Evolutionary conservation across 768 basidiomycete species (phyloP).

Genomic region (Calocybe indica): DNA sequence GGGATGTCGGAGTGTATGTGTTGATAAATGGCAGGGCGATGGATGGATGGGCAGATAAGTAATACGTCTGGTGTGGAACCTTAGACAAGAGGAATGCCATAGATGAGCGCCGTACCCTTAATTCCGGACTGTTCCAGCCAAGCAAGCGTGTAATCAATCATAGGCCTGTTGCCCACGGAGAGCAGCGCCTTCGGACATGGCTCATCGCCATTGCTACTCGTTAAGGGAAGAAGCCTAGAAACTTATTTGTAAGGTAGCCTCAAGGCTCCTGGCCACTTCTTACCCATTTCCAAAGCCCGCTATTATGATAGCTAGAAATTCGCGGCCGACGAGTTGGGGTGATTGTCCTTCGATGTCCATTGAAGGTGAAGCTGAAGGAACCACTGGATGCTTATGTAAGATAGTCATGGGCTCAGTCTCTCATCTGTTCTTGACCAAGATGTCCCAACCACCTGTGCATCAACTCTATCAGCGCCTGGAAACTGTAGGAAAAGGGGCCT

Average conservation of each 20-base stretch:
- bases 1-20: constrained; percentile 69
- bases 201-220: constrained; percentile 72
- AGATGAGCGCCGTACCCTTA: constrained; percentile 46
- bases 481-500: constrained; percentile 92
- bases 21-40: constrained; percentile 72
- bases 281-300: constrained; percentile 93
- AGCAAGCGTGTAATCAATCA: constrained; percentile 75
- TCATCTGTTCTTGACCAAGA: constrained; percentile 12
- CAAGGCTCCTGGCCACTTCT: constrained; percentile 16
- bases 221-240: constrained; percentile 65
- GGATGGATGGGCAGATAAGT: constrained; percentile 75
- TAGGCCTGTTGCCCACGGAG: constrained; percentile 82
- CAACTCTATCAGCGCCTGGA: constrained; percentile 82
- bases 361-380: background rate
- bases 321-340: constrained; percentile 49
- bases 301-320: constrained; percentile 85
- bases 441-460: constrained; percentile 59
- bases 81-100: constrained; percentile 3
- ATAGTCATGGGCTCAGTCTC: constrained; percentile 8
- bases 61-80: constrained; percentile 59
- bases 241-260: constrained; percentile 1
- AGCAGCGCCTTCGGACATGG: constrained; percentile 84
- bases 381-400: background rate
- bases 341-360: constrained; percentile 66
- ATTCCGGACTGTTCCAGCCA: constrained; percentile 90